phyloP scores from a whole-genome alignment of 75 land plant species.

The Azolla pinnata region DNA sequence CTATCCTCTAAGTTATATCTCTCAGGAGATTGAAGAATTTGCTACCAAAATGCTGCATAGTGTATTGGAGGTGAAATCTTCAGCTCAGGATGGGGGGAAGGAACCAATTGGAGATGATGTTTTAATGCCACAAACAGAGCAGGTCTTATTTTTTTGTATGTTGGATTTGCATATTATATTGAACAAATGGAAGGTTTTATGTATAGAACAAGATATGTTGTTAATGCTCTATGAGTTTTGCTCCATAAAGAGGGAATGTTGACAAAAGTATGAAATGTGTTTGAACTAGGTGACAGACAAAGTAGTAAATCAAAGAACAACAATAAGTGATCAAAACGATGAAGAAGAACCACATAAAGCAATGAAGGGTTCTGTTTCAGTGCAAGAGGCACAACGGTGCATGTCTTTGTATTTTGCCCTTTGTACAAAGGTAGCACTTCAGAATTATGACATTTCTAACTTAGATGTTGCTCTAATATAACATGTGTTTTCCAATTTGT shows the following conservation, averaged over 20 bases:
- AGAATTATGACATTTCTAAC: background rate
- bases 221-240: background rate
- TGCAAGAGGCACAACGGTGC: conserved; percentile 56
- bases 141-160: background rate
- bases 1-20: conserved; percentile 52
- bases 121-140: background rate
- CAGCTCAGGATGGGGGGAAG: conserved; percentile 12
- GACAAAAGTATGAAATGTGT: background rate
- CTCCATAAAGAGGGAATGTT: background rate
- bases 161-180: background rate
- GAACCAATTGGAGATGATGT: conserved; percentile 8
- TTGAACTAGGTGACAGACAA: conserved; percentile 2
- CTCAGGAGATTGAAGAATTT: conserved; percentile 73
- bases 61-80: conserved; percentile 38
- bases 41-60: conserved; percentile 68
- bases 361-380: conserved; percentile 10
- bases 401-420: conserved; percentile 83
- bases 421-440: conserved; percentile 65
- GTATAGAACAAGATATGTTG: background rate
- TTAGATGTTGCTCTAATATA: background rate
- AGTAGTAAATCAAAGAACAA: conserved; percentile 8
- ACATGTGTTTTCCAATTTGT: background rate
- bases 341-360: conserved; percentile 29
- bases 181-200: background rate
- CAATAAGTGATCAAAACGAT: conserved; percentile 36